Evolutionary conservation across 176 grass and related monocot genomes (phyloP).

Genomic region (sorghum (Sorghum bicolor)): Sorghum_bicolor_NCBIv3 NC_012876.2:22495001-22495500

Average conservation of each 20-base stretch:
- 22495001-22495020: neutral
- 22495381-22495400: neutral
- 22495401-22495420: neutral
- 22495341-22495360: neutral
- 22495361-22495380: neutral
- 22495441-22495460: neutral
- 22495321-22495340: neutral
- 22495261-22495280: neutral
- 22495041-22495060: neutral
- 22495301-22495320: neutral
- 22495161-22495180: neutral
- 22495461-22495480: neutral
- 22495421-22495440: neutral
- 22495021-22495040: neutral
- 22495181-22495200: neutral
- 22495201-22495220: neutral
- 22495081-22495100: neutral
- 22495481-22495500: neutral
- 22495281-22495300: neutral
- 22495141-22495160: neutral
- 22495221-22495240: neutral
- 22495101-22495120: neutral
- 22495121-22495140: neutral
- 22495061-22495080: neutral
- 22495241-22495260: neutral